These are phyloP conservation scores for Thymus quinquecostatus DNA, from an alignment of 257 asterid species.

Conservation along the genomic window DNA sequence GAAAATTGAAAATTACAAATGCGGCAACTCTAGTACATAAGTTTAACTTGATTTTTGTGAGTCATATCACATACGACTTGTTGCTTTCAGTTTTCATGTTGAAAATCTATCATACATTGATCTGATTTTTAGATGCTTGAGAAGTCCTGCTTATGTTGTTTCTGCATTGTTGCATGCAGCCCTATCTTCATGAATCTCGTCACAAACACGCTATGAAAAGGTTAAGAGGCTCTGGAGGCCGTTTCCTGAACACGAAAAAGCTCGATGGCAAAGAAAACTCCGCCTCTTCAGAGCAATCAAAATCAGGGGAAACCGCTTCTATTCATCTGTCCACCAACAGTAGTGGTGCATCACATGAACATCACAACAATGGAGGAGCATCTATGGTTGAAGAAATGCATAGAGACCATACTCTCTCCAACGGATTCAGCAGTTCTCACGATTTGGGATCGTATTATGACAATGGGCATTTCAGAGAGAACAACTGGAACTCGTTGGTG, in stretches of 20 bases:
- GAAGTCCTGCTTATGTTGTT: constrained; percentile 12
- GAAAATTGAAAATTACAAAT: background rate
- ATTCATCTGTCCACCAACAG: constrained; percentile 38
- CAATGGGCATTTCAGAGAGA: constrained; percentile 35
- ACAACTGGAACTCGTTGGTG: constrained; percentile 49
- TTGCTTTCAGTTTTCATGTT: constrained; percentile 17
- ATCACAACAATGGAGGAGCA: too few species aligned
- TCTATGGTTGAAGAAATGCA: constrained; percentile 33
- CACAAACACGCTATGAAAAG: constrained; percentile 78
- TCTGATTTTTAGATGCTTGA: background rate
- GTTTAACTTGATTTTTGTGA: background rate
- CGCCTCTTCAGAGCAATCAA: constrained; percentile 36
- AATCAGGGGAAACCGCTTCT: constrained; percentile 39
- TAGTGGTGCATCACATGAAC: constrained; percentile 29
- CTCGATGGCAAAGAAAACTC: constrained; percentile 34
- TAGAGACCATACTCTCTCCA: constrained; percentile 37
- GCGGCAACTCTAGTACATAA: constrained; percentile 13
- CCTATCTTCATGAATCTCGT: constrained; percentile 87
- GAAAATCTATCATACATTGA: background rate
- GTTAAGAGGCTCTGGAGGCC: constrained; percentile 83
- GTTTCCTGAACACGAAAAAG: constrained; percentile 76
- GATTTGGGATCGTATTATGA: constrained; percentile 36
- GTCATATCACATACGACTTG: background rate
- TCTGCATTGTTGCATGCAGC: constrained; percentile 45
- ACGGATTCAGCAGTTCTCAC: constrained; percentile 35